Evolutionary conservation across 1,139 yeast species (phyloP).

Genomic region (Pichia sp.): DNA sequence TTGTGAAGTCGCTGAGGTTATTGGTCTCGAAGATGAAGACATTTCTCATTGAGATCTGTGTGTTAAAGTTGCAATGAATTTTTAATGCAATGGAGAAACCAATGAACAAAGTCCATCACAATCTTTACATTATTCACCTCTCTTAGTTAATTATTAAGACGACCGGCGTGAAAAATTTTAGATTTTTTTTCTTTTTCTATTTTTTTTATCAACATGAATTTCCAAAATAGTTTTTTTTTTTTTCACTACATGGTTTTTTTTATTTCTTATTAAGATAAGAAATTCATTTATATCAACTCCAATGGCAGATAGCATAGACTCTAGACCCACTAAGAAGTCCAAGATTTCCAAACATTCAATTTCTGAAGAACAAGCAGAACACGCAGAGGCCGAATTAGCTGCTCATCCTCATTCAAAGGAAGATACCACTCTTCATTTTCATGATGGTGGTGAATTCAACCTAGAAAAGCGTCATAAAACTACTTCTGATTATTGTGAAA

Average conservation of each 20-base stretch:
- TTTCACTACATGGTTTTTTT: background rate
- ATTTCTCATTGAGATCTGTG: too few relatives aligned
- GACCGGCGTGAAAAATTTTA: background rate
- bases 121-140: too few relatives aligned
- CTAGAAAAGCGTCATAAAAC: constrained; percentile 58
- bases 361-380: constrained; percentile 51
- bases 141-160: too few relatives aligned
- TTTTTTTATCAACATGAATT: background rate
- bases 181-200: background rate
- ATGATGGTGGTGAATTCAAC: constrained; percentile 52
- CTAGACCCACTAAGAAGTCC: constrained; percentile 36
- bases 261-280: background rate
- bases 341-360: constrained; percentile 36
- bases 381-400: constrained; percentile 42
- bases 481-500: constrained; percentile 62
- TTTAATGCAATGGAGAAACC: too few relatives aligned
- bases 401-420: constrained; percentile 34
- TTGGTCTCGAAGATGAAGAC: background rate
- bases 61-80: too few relatives aligned
- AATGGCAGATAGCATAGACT: constrained; percentile 18
- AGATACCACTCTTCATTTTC: constrained; percentile 27
- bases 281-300: background rate
- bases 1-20: background rate
- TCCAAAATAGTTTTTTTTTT: background rate
- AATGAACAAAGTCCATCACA: too few relatives aligned